Conservation (phyloP, 257 asterid species). For the Avicennia marina region DNA sequence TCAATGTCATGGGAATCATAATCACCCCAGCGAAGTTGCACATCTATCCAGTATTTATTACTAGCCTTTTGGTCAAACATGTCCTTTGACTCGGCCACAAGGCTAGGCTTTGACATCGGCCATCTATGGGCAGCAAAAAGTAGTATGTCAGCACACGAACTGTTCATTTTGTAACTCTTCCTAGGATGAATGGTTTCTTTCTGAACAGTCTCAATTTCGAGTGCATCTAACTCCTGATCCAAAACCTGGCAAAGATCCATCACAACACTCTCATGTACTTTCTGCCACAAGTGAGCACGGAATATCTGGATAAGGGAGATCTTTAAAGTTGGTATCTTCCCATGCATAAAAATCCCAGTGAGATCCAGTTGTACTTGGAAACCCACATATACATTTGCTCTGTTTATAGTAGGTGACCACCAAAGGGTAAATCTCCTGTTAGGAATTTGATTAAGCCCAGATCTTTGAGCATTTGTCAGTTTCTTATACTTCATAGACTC, state of each 20-base stretch:
- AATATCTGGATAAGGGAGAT: slow-evolving; percentile 95
- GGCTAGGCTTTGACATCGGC: slow-evolving; percentile 99
- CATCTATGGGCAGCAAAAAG: slow-evolving; percentile 99
- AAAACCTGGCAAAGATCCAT: slow-evolving; percentile 99
- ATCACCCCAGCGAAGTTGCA: slow-evolving; percentile 99
- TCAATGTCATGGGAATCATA: slow-evolving; percentile 98
- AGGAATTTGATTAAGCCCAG: slow-evolving; percentile 98
- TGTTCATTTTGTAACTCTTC: slow-evolving; percentile 99
- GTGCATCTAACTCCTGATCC: slow-evolving; percentile 95
- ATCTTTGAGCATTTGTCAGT: slow-evolving; percentile 94
- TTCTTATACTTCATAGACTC: slow-evolving; percentile 99
- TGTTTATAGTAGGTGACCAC: slow-evolving; percentile 99
- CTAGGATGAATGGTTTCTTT: slow-evolving; percentile 98
- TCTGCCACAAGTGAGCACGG: slow-evolving; percentile 99
- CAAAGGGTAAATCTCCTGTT: slow-evolving; percentile 95
- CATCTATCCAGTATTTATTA: slow-evolving; percentile 97
- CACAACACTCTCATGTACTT: slow-evolving; percentile 97
- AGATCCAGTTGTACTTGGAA: slow-evolving; percentile 99
- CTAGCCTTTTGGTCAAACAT: slow-evolving; percentile 99
- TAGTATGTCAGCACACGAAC: slow-evolving; percentile 94
- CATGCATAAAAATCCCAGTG: slow-evolving; percentile 98
- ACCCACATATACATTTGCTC: slow-evolving; percentile 98
- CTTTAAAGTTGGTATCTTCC: slow-evolving; percentile 95
- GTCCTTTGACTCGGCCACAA: slow-evolving; percentile 96
- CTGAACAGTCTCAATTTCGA: slow-evolving; percentile 98